Evolutionary conservation across 495 filamentous ascomycete species (phyloP).

Genomic region (Pyrenopolyporus hunteri): DNA sequence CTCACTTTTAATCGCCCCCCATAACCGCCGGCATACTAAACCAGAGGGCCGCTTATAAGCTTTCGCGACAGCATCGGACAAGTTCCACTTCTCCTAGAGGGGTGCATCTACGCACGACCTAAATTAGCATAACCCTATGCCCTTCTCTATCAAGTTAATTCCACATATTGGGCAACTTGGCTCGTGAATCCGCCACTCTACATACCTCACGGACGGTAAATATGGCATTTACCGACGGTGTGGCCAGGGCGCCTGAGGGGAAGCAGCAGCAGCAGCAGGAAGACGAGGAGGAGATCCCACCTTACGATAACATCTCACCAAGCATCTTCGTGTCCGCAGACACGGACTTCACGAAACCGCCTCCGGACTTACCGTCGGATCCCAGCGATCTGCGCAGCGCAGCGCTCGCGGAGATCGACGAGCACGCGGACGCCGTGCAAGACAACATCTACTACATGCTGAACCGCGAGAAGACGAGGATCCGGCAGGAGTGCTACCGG

Average conservation of each 20-base stretch:
- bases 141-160: too few relatives aligned
- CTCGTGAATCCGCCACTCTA: background rate
- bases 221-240: background rate
- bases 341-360: slow-evolving; percentile 42
- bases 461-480: slow-evolving; percentile 46
- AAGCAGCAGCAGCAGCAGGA: slow-evolving; percentile 21
- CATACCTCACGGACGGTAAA: background rate
- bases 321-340: slow-evolving; percentile 53
- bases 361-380: slow-evolving; percentile 37
- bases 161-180: too few relatives aligned
- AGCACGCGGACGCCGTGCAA: slow-evolving; percentile 48
- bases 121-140: too few relatives aligned
- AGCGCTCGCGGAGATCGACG: slow-evolving; percentile 49
- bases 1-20: too few relatives aligned
- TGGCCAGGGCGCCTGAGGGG: background rate
- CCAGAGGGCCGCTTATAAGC: too few relatives aligned
- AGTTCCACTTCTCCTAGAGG: too few relatives aligned
- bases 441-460: slow-evolving; percentile 53
- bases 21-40: too few relatives aligned
- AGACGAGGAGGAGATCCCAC: slow-evolving; percentile 46
- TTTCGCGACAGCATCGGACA: too few relatives aligned
- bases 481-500: slow-evolving; percentile 27
- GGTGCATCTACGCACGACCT: too few relatives aligned
- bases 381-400: slow-evolving; percentile 41
- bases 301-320: slow-evolving; percentile 42